Base-by-base conservation (phyloP, 805 yeast species). In the Spathaspora girioi region DNA sequence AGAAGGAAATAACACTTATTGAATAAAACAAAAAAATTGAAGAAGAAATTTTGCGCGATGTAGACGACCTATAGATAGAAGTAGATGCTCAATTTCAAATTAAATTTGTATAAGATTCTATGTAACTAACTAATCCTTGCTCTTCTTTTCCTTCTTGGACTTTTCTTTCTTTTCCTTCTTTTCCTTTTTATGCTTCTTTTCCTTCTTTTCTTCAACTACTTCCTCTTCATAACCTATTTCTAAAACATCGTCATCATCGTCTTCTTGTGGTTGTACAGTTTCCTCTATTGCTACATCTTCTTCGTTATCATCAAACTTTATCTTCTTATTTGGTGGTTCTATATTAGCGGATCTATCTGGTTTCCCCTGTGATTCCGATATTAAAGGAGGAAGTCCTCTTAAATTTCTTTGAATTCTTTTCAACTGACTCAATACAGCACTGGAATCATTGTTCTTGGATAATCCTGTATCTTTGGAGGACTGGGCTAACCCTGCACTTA, bases 341-440 rank as follows among this genome's bases (percentile, higher is more conserved):
- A 18, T 17, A 5, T 15, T 32, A 4, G 26, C 26, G 26, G 26
- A 23, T 4, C 43, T 29, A 15, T 40, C 53, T 15, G 48, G 8
- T 15, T 35, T 35, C 3, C 18, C 17, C 3, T 11, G 8, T 60
- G 27, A 55, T 56, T 23, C 59, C 64, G 43, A 61, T 32, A 42
- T 40, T 40, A 68, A 59, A 38, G 96, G 96, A 9, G 96, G 93
- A 52, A 89, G 76, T 1, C 96, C 96, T 57, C 90, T 75, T 57
- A 88, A 79, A 56, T 86, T 89, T 68, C 96, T 79, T 63, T 86
- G 93, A 41, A 87, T 73, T 64, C 96, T 78, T 59, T 76, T 79
- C 59, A 89, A 73, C 70, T 88, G 96, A 52, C 87, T 75, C 54
- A 74, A 59, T 17, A 79, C 73, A 26, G 80, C 75, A 38, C 50